phyloP scores from a whole-genome alignment of 192 early-diverging fungal genomes.

The Linnemannia exigua region DNA sequence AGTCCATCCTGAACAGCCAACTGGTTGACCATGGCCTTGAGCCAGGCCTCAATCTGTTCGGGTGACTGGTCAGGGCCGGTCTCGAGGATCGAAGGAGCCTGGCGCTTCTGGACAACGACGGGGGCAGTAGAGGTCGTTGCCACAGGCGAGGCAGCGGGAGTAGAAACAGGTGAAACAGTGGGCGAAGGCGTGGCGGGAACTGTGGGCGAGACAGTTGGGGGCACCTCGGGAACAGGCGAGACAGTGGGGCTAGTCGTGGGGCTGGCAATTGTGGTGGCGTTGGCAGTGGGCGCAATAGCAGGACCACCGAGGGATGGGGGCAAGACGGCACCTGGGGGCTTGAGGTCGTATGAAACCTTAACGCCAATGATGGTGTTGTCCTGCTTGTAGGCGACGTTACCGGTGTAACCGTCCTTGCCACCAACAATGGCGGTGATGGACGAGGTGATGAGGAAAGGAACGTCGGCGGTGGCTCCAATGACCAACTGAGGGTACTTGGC shows the following conservation, averaged over 20 bases:
- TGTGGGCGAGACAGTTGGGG: neutral
- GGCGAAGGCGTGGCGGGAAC: neutral
- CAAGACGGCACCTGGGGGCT: slow-evolving; percentile 7
- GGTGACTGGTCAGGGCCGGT: neutral
- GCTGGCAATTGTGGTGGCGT: neutral
- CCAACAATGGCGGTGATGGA: slow-evolving; percentile 33
- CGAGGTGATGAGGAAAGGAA: slow-evolving; percentile 39
- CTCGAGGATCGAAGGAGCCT: neutral
- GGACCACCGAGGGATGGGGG: slow-evolving; percentile 2
- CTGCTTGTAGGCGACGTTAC: slow-evolving; percentile 41
- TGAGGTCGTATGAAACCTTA: neutral
- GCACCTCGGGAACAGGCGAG: neutral
- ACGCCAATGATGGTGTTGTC: slow-evolving; percentile 22
- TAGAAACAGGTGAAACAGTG: neutral
- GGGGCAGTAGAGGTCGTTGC: neutral
- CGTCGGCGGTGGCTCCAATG: slow-evolving; percentile 1
- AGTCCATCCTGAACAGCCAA: slow-evolving; percentile 20
- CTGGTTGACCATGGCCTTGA: slow-evolving; percentile 40
- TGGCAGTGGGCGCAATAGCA: neutral
- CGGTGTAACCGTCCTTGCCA: slow-evolving; percentile 32
- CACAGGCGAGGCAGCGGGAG: neutral
- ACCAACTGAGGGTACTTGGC: slow-evolving; percentile 16
- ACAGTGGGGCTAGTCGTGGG: neutral
- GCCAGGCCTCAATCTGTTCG: slow-evolving; percentile 32
- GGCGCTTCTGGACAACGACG: neutral